A percentile compares a stretch with the other conserved stretches of the same genome.
Conservation (phyloP, 179 eudicot genomes). For the Camellia oleifera region DNA sequence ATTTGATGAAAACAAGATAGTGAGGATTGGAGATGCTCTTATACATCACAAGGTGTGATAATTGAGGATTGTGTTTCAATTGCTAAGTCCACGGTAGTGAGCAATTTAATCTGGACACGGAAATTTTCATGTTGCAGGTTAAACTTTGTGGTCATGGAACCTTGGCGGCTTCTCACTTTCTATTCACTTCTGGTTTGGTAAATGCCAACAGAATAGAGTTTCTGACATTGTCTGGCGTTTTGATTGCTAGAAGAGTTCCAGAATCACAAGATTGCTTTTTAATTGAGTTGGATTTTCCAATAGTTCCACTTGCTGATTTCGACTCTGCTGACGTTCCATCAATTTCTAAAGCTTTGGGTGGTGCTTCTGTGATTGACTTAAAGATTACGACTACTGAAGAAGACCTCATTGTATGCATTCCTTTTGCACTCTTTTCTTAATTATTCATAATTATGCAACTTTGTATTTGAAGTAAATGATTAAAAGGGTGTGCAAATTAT, state of each 20-base stretch:
- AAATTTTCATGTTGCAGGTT: constrained; percentile 27
- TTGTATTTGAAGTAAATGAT: neutral
- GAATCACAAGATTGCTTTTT: constrained; percentile 14
- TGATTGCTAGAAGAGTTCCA: constrained; percentile 53
- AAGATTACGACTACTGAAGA: constrained; percentile 38
- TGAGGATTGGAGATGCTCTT: neutral
- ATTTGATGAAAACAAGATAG: too few species aligned
- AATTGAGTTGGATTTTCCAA: constrained; percentile 66
- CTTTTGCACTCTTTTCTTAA: neutral
- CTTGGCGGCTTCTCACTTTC: constrained; percentile 67
- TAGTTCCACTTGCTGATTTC: constrained; percentile 33
- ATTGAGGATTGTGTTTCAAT: neutral
- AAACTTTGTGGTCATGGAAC: constrained; percentile 79
- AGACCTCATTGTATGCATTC: constrained; percentile 54
- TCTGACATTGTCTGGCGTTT: constrained; percentile 58
- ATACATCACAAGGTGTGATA: neutral
- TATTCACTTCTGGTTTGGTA: constrained; percentile 50
- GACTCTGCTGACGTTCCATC: constrained; percentile 26
- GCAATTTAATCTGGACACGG: neutral
- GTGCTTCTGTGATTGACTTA: constrained; percentile 38
- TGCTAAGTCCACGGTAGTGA: neutral
- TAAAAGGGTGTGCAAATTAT: neutral
- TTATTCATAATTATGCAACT: neutral
- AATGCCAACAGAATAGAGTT: constrained; percentile 44
- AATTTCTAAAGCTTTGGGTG: constrained; percentile 38